These are phyloP conservation scores for Spergularia marina DNA, from an alignment of 148 eudicot genomes.

Conservation along the genomic window DNA sequence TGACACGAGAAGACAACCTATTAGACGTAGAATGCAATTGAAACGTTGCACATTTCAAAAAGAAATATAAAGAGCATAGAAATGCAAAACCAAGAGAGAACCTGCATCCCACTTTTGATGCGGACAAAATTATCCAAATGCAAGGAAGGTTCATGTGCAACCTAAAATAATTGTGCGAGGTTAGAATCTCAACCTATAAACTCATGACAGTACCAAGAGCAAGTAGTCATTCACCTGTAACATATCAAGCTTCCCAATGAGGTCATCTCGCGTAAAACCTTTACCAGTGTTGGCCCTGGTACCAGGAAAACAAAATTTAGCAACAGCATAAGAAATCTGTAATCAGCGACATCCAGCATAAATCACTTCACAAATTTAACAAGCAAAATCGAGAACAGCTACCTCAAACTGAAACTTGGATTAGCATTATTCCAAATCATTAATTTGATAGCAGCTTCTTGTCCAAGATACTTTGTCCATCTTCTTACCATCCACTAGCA, in stretches of 20 bases:
- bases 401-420: slow-evolving; percentile 89
- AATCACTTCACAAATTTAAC: background rate
- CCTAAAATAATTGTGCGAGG: slow-evolving; percentile 36
- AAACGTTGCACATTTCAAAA: background rate
- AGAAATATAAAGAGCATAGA: slow-evolving; percentile 1
- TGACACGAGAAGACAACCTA: slow-evolving; percentile 11
- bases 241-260: slow-evolving; percentile 47
- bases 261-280: slow-evolving; percentile 74
- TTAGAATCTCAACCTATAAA: slow-evolving; percentile 16
- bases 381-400: background rate
- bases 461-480: slow-evolving; percentile 77
- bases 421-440: slow-evolving; percentile 90
- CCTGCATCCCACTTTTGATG: slow-evolving; percentile 90
- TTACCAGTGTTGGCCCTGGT: slow-evolving; percentile 73
- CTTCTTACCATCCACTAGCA: slow-evolving; percentile 94
- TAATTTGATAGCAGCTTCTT: slow-evolving; percentile 69
- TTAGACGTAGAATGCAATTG: background rate
- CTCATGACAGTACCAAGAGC: background rate
- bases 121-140: slow-evolving; percentile 81
- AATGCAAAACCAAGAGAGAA: slow-evolving; percentile 18
- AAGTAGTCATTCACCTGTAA: slow-evolving; percentile 48
- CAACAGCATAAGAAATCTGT: background rate
- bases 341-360: background rate
- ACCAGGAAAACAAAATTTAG: slow-evolving; percentile 19
- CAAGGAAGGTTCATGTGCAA: slow-evolving; percentile 64